These are phyloP conservation scores for Prunus persica DNA, from an alignment of 306 rosid species.

Conservation along the genomic window Prunus_persica_NCBIv2 NC_034014.1:3782001-3782500, in stretches of 20 bases:
- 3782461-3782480: background rate
- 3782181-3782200: slow-evolving; percentile 94
- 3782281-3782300: slow-evolving; percentile 79
- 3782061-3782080: background rate
- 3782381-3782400: slow-evolving; percentile 70
- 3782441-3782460: background rate
- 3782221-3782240: background rate
- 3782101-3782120: background rate
- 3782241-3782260: background rate
- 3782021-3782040: background rate
- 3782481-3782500: too few relatives aligned
- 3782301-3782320: slow-evolving; percentile 77
- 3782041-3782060: background rate
- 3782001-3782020: background rate
- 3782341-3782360: slow-evolving; percentile 38
- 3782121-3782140: background rate
- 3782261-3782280: background rate
- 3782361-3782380: slow-evolving; percentile 49
- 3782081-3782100: background rate
- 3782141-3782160: slow-evolving; percentile 62
- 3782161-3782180: slow-evolving; percentile 51
- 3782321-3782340: slow-evolving; percentile 56
- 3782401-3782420: slow-evolving; percentile 71
- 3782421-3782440: slow-evolving; percentile 33
- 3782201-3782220: slow-evolving; percentile 33